These are phyloP conservation scores for Aurifilum marmelostoma DNA, from an alignment of 2,329 filamentous ascomycete genomes.

Conservation along the genomic window DNA sequence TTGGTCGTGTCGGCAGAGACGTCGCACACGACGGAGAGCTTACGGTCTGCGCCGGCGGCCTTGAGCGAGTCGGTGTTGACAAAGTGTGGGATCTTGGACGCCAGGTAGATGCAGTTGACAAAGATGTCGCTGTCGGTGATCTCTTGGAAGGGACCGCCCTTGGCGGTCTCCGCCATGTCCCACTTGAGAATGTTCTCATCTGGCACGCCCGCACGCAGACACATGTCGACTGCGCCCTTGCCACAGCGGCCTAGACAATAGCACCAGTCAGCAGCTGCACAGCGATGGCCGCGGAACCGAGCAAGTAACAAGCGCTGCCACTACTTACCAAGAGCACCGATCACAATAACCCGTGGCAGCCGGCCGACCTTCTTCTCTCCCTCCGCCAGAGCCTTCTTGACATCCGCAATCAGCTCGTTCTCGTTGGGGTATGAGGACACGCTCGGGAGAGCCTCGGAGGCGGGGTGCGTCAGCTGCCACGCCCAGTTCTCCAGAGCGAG, in stretches of 20 bases:
- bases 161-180: constrained; percentile 80
- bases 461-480: constrained; percentile 70
- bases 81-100: constrained; percentile 78
- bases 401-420: constrained; percentile 69
- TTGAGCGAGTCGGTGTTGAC: constrained; percentile 72
- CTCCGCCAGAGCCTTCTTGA: constrained; percentile 70
- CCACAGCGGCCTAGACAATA: constrained; percentile 72
- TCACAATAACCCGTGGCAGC: constrained; percentile 76
- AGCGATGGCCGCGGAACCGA: not conserved
- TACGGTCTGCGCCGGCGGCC: constrained; percentile 60
- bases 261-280: not conserved
- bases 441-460: constrained; percentile 65
- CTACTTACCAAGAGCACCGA: constrained; percentile 59
- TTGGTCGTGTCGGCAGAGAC: constrained; percentile 77
- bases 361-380: constrained; percentile 67
- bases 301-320: not conserved
- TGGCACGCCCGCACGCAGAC: constrained; percentile 72
- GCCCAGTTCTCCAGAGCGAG: constrained; percentile 81
- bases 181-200: constrained; percentile 67
- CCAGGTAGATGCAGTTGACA: constrained; percentile 89
- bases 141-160: constrained; percentile 77
- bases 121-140: constrained; percentile 77
- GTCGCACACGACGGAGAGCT: constrained; percentile 79
- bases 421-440: constrained; percentile 75
- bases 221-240: constrained; percentile 80